Evolutionary conservation across 1,284 basidiomycete species (phyloP), one percentile per base, ranked within the genome.

Genomic region (Trichosporon sp.): DNA sequence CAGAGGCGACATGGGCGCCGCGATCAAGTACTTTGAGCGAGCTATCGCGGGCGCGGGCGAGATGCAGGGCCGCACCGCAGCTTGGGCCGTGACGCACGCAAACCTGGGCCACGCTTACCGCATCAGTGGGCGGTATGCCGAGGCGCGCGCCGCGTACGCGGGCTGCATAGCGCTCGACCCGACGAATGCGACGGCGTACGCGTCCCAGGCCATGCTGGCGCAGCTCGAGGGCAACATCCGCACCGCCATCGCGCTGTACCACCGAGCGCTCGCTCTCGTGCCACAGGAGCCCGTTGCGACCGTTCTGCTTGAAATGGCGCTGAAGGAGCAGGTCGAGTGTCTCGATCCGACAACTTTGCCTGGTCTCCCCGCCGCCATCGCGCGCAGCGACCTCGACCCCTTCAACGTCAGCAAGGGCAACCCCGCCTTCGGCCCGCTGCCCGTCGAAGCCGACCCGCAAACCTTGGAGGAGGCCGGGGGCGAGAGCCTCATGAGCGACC

Each of bases 101-200:
- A 98, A 97, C 80, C 88, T 97, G 10, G 94, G 93, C 6, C 96
- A 96, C 51, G 91, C 91, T 68, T 90, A 89, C 75, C 89, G 94
- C 16, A 92, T 92, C 80, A 85, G 92, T 7, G 88, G 88, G 91
- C 93, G 74, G 37, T 87, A 90, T 67, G 86, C 89, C 35, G 89
- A 91, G 69, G 92, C 95, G 1, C 88, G 89, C 75, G 81, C 80
- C 0, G 87, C 90, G 31, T 96, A 96, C 80, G 86, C 88, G 74
- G 88, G 88, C 67, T 93, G 94, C 0, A 85, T 96, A 37, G 89
- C 91, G 76, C 88, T 96, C 37, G 91, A 96, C 76, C 90, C 92
- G 19, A 88, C 91, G 35, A 90, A 92, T 73, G 86, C 91, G 0
- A 87, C 89, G 4, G 93, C 93, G 4, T 88, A 94, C 65, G 90